Evolutionary conservation across 2,329 filamentous ascomycete species (phyloP).

Genomic region (Penicillium expansum): DNA sequence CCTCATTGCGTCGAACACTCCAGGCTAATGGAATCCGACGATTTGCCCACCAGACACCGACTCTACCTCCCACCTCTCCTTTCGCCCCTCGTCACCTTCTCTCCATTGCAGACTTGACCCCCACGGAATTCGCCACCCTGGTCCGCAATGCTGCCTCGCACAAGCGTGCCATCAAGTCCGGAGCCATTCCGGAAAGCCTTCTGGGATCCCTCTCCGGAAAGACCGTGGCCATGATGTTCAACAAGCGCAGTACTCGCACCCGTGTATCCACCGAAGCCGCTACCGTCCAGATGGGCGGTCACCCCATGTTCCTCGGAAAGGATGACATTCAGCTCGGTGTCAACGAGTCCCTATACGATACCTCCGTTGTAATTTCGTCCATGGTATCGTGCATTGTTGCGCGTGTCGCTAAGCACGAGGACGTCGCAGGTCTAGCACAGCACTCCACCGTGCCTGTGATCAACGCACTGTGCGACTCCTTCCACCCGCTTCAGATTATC

Average conservation of each 20-base stretch:
- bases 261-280: conserved; percentile 91
- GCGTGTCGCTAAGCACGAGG: conserved; percentile 72
- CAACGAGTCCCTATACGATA: conserved; percentile 94
- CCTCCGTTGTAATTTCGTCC: conserved; percentile 86
- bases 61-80: conserved; percentile 50
- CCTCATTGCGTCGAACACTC: conserved; percentile 26
- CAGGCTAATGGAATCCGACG: conserved; percentile 33
- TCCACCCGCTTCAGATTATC: conserved; percentile 90
- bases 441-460: conserved; percentile 77
- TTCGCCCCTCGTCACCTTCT: conserved; percentile 79
- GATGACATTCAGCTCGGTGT: conserved; percentile 93
- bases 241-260: conserved; percentile 90
- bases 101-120: conserved; percentile 81
- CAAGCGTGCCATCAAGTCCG: conserved; percentile 74
- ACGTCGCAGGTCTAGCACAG: conserved; percentile 67
- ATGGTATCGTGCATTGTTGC: conserved; percentile 84
- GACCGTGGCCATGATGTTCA: conserved; percentile 94
- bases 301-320: conserved; percentile 94
- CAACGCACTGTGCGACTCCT: conserved; percentile 84
- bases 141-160: conserved; percentile 76
- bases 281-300: conserved; percentile 80
- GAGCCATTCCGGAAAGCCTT: conserved; percentile 59
- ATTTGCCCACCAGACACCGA: conserved; percentile 35
- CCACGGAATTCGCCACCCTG: conserved; percentile 74
- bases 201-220: conserved; percentile 65